A percentile compares a stretch with the other conserved stretches of the same genome.
These are phyloP conservation scores for Alternaria postmessia DNA, from an alignment of 2,329 filamentous ascomycete genomes.

Conservation along the genomic window DNA sequence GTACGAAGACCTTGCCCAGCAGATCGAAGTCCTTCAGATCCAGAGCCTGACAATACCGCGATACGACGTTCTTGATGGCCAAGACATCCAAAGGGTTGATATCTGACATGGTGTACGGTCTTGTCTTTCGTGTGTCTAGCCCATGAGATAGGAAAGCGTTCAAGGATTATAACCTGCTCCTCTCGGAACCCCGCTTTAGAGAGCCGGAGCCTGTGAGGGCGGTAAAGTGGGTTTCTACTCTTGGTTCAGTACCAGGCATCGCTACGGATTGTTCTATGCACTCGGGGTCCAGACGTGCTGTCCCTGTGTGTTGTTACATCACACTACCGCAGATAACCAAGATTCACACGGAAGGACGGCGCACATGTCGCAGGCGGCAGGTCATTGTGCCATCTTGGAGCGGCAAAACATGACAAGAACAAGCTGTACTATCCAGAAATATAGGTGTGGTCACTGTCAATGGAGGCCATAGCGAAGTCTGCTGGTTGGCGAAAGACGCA, in stretches of 20 bases:
- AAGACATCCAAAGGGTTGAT: conserved; percentile 39
- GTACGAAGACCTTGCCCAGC: conserved; percentile 51
- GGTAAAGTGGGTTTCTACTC: neutral
- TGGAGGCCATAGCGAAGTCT: neutral
- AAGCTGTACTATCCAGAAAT: neutral
- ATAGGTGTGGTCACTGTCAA: neutral
- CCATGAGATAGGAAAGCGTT: neutral
- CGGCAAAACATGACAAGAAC: neutral
- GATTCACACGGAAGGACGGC: neutral
- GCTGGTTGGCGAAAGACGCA: neutral
- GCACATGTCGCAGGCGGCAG: neutral
- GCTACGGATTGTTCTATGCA: neutral
- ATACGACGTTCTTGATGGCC: conserved; percentile 54
- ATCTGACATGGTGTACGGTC: conserved; percentile 16
- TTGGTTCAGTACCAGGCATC: neutral
- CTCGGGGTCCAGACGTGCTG: neutral
- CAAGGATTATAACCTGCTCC: conserved; percentile 10
- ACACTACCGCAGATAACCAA: neutral
- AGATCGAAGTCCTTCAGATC: conserved; percentile 53
- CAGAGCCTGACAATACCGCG: conserved; percentile 56
- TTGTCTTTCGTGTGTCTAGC: neutral
- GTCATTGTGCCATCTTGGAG: neutral
- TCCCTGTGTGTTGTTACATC: neutral
- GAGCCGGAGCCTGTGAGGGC: conserved; percentile 7
- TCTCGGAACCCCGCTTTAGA: conserved; percentile 18